Evolutionary conservation across 768 basidiomycete genomes (phyloP).

Genomic region (Naganishia onofrii): DNA sequence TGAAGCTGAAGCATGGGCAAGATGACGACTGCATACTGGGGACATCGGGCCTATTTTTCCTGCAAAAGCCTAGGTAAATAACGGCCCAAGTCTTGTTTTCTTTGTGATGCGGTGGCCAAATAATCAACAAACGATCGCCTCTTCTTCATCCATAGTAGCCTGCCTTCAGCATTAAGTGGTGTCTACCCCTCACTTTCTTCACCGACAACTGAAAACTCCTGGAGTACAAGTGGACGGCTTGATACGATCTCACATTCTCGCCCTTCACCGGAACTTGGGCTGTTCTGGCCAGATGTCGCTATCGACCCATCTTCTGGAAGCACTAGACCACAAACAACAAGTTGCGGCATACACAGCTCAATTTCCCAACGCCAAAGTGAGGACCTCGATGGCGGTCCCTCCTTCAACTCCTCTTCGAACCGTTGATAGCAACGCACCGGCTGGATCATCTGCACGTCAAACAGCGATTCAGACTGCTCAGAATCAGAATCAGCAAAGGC

Average conservation of each 20-base stretch:
- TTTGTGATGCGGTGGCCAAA: not conserved
- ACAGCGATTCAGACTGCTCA: conserved; percentile 18
- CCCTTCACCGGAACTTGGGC: not conserved
- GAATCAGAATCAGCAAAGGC: conserved; percentile 19
- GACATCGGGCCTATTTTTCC: not conserved
- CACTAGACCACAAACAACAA: conserved; percentile 40
- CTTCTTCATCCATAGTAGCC: not conserved
- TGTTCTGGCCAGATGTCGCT: conserved; percentile 36
- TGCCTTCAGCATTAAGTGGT: not conserved
- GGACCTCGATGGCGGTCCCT: conserved; percentile 27
- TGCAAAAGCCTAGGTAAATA: not conserved
- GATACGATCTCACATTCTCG: not conserved
- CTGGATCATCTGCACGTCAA: conserved; percentile 26
- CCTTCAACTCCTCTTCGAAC: conserved; percentile 26
- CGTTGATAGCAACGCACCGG: conserved; percentile 5
- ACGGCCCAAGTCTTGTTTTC: not conserved
- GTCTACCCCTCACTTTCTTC: not conserved
- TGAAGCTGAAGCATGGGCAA: too few relatives aligned
- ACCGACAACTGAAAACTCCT: not conserved
- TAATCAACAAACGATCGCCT: conserved; percentile 1
- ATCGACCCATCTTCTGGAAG: conserved; percentile 42
- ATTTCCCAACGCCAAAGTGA: conserved; percentile 25
- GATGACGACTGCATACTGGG: not conserved
- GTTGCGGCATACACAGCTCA: conserved; percentile 27
- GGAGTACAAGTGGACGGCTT: not conserved